Evolutionary conservation across 2,329 filamentous ascomycete genomes (phyloP).

Genomic region (Zymoseptoria passerinii): DNA sequence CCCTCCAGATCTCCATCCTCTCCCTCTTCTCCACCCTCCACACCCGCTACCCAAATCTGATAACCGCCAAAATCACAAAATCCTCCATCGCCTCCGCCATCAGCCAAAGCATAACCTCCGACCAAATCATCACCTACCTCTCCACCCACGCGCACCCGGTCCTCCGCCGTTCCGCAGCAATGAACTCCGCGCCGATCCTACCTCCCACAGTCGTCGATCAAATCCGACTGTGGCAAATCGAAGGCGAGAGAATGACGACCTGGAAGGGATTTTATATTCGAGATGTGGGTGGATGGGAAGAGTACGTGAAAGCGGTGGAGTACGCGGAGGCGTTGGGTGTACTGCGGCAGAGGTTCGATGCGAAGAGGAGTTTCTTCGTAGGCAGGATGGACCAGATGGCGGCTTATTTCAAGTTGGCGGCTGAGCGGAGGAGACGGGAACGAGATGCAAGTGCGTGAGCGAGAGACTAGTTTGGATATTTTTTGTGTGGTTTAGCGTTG

Average conservation of each 20-base stretch:
- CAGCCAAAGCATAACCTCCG: slow-evolving; percentile 79
- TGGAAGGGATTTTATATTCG: slow-evolving; percentile 79
- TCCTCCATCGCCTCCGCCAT: slow-evolving; percentile 82
- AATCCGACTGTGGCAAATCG: slow-evolving; percentile 94
- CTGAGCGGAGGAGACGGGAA: slow-evolving; percentile 29
- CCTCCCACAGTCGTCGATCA: slow-evolving; percentile 96
- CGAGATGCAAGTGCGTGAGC: slow-evolving; percentile 1
- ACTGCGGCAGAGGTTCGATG: slow-evolving; percentile 75
- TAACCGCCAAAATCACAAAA: slow-evolving; percentile 83
- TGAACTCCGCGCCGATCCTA: slow-evolving; percentile 55
- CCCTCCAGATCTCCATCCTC: slow-evolving; percentile 88
- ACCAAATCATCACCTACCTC: slow-evolving; percentile 92
- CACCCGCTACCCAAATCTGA: slow-evolving; percentile 88
- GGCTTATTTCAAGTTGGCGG: slow-evolving; percentile 61
- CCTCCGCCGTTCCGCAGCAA: slow-evolving; percentile 58
- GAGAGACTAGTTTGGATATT: slow-evolving; percentile 1
- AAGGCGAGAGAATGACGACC: slow-evolving; percentile 86
- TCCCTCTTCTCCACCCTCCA: slow-evolving; percentile 80
- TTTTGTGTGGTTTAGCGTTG: slow-evolving; percentile 13
- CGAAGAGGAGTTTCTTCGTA: slow-evolving; percentile 79
- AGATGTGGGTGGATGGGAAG: slow-evolving; percentile 59
- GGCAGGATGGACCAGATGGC: slow-evolving; percentile 82
- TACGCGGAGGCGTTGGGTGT: slow-evolving; percentile 89
- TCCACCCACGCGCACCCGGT: slow-evolving; percentile 89
- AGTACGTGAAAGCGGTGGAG: slow-evolving; percentile 61